phyloP scores from a whole-genome alignment of 2,329 filamentous ascomycete genomes.

The Neopestalotiopsis sp. region DNA sequence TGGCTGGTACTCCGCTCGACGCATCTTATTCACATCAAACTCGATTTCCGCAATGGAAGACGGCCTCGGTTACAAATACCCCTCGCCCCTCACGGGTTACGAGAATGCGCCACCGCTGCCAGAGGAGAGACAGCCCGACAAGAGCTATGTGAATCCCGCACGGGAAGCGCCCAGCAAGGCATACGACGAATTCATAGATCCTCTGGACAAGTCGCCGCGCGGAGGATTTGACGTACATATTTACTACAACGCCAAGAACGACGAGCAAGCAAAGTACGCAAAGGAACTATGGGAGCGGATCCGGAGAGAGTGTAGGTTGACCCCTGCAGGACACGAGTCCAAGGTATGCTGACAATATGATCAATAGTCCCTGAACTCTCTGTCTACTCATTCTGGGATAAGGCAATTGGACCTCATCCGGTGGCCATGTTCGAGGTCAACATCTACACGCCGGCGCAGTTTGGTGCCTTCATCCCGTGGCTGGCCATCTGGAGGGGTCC shows the following conservation, averaged over 20 bases:
- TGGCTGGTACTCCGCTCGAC: too few relatives aligned
- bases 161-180: conserved; percentile 66
- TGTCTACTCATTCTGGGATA: conserved; percentile 79
- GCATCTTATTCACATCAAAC: background rate
- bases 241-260: conserved; percentile 74
- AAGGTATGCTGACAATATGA: background rate
- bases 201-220: conserved; percentile 67
- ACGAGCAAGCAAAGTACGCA: conserved; percentile 69
- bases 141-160: conserved; percentile 73
- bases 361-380: conserved; percentile 78
- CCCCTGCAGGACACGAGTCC: background rate
- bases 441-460: conserved; percentile 82
- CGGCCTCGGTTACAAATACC: conserved; percentile 38
- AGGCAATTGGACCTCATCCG: conserved; percentile 81
- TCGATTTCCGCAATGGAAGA: background rate
- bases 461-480: conserved; percentile 89
- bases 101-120: conserved; percentile 60
- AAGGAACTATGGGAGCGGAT: conserved; percentile 78
- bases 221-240: conserved; percentile 89
- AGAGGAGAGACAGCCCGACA: conserved; percentile 69
- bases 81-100: conserved; percentile 63
- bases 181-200: conserved; percentile 72
- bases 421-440: conserved; percentile 94
- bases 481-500: conserved; percentile 81
- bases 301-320: conserved; percentile 70